Evolutionary conservation across 2,329 filamentous ascomycete species (phyloP), one percentile per base, ranked within the genome.

Genomic region (Dothistroma pini): DNA sequence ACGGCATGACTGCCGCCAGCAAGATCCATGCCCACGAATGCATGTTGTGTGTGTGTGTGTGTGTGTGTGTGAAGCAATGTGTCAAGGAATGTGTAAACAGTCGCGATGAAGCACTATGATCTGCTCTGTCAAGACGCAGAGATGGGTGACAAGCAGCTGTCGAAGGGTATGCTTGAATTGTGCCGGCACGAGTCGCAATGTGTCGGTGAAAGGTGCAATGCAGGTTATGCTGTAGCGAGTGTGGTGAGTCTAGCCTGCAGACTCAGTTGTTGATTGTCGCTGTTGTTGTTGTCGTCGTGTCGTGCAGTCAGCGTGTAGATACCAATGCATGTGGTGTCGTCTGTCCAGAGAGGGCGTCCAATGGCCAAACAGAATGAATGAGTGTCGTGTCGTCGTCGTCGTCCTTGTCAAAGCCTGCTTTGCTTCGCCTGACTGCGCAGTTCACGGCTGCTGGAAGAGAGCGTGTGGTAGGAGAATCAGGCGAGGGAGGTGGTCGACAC

Each of bases 21-120:
- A 67, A 61, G 56, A 65, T 54, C 65, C 63, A 63, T 58, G 54
- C 54, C 44, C 53, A 41, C 14, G 56, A 61, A 38, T 38, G 31
- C 65, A 67, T 67, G 12, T 52, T n/a, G 49, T 4, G 22, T 11
- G 47, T 21, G 22, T 50, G 11, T n/a, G 16, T 16, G 14, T 50
- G 47, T 22, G 21, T 4, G 49, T 53, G 25, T 32, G 25, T 12
- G 29, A n/a, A n/a, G n/a, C n/a, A n/a, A n/a, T 11, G 31, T 12
- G 29, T 4, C 3, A 53, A 16, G 22, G 9, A 51, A 51, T 29
- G 48, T 29, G 48, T 29, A 21, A 31, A 38, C 14, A 7, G 9
- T 38, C 34, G 34, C 34, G 14, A 16, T 38, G 3, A 44, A 44
- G 9, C 9, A n/a, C 41, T 9, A 44, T 44, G 41, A 44, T 44